A percentile compares a stretch with the other conserved stretches of the same genome.
phyloP scores from a whole-genome alignment of 2,329 filamentous ascomycete genomes.

The Allantophomopsis lycopodina region DNA sequence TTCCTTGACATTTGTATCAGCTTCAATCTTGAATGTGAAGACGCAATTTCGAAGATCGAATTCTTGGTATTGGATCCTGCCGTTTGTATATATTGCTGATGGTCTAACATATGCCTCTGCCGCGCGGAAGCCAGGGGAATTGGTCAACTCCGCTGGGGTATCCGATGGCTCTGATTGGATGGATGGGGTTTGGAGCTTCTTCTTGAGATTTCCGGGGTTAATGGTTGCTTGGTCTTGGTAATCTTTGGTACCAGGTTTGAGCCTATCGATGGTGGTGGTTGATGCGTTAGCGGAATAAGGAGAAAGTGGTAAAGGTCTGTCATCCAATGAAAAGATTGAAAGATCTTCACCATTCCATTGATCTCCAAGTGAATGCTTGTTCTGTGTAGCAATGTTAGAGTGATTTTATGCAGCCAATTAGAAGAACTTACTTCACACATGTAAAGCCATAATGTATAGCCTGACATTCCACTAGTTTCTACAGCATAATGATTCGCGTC shows the following conservation, averaged over 20 bases:
- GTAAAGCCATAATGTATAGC: slow-evolving; percentile 86
- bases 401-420: background rate
- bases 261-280: slow-evolving; percentile 29
- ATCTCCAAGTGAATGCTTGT: slow-evolving; percentile 80
- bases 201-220: slow-evolving; percentile 63
- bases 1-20: slow-evolving; percentile 42
- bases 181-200: slow-evolving; percentile 52
- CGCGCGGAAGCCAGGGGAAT: slow-evolving; percentile 64
- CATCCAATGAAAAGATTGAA: slow-evolving; percentile 78
- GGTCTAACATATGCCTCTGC: slow-evolving; percentile 90
- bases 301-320: slow-evolving; percentile 46
- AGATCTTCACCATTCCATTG: slow-evolving; percentile 97
- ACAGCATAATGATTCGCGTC: slow-evolving; percentile 93
- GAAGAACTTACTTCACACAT: slow-evolving; percentile 42
- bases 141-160: slow-evolving; percentile 42
- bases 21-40: slow-evolving; percentile 60
- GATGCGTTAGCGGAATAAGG: slow-evolving; percentile 29
- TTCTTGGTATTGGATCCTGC: slow-evolving; percentile 54
- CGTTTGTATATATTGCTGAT: slow-evolving; percentile 62
- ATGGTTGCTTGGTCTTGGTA: slow-evolving; percentile 42
- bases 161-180: slow-evolving; percentile 44
- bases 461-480: slow-evolving; percentile 71
- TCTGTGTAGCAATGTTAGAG: slow-evolving; percentile 30
- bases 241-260: slow-evolving; percentile 23
- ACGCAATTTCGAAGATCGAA: slow-evolving; percentile 73